Percentiles rank a stretch among this genome's conserved stretches.
Conservation (phyloP, 345 rosid genomes). For the Euphorbia peplus region DNA sequence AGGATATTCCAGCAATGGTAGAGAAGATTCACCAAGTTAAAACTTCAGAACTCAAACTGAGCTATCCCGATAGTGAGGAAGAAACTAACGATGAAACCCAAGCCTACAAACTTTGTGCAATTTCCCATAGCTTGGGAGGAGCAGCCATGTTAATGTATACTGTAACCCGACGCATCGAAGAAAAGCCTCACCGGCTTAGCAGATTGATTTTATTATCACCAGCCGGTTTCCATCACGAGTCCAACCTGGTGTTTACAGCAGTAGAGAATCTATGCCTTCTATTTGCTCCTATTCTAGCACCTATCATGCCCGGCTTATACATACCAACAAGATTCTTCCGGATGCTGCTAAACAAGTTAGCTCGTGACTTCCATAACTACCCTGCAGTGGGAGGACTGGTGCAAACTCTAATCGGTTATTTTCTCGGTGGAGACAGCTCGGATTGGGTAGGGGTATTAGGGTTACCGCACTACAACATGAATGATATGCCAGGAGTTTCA, state of each 20-base stretch:
- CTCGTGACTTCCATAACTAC: slow-evolving; percentile 87
- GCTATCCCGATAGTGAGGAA: slow-evolving; percentile 52
- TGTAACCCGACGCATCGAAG: slow-evolving; percentile 55
- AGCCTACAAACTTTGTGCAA: slow-evolving; percentile 83
- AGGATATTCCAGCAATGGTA: slow-evolving; percentile 92
- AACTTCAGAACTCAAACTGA: slow-evolving; percentile 66
- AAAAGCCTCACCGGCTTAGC: slow-evolving; percentile 83
- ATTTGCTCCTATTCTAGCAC: slow-evolving; percentile 58
- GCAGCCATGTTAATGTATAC: slow-evolving; percentile 85
- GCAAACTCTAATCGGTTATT: slow-evolving; percentile 85
- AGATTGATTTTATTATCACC: slow-evolving; percentile 79
- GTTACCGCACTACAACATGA: slow-evolving; percentile 92
- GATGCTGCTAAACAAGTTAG: slow-evolving; percentile 88
- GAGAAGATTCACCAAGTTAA: slow-evolving; percentile 88
- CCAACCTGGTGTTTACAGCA: slow-evolving; percentile 52
- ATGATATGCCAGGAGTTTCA: slow-evolving; percentile 95
- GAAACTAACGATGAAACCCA: slow-evolving; percentile 47
- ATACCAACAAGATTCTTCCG: slow-evolving; percentile 96
- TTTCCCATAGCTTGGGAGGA: slow-evolving; percentile 95
- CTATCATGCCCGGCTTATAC: slow-evolving; percentile 74
- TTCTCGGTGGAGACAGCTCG: slow-evolving; percentile 93
- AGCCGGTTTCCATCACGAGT: slow-evolving; percentile 91
- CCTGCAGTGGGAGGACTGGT: slow-evolving; percentile 97
- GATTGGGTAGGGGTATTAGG: slow-evolving; percentile 96
- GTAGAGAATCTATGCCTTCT: slow-evolving; percentile 53